A percentile compares a stretch with the other conserved stretches of the same genome.
Evolutionary conservation across 352 stramenopile genomes (phyloP).

Genomic region (Pythium brassicae): DNA sequence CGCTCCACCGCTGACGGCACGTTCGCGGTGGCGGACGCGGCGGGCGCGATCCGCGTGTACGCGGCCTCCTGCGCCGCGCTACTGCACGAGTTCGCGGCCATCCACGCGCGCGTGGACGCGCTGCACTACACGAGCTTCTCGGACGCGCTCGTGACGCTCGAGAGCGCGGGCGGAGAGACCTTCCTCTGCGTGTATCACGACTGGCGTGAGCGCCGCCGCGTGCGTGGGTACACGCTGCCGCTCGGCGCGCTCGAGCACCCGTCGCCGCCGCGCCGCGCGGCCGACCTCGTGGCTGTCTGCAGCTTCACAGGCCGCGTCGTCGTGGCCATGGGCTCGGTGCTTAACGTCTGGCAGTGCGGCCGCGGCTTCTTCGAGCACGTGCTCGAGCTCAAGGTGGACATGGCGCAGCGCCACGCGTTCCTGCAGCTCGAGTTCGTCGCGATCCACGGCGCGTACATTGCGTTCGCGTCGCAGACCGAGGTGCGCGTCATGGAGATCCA

Average conservation of each 20-base stretch:
- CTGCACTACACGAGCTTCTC: conserved; percentile 86
- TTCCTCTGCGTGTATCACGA: conserved; percentile 87
- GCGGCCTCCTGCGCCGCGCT: conserved; percentile 67
- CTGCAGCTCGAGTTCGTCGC: conserved; percentile 73
- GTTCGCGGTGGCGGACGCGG: conserved; percentile 63
- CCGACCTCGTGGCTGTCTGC: conserved; percentile 73
- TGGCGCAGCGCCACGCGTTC: conserved; percentile 64
- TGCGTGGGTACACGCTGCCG: conserved; percentile 81
- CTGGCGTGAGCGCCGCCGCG: conserved; percentile 75
- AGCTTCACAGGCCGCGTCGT: conserved; percentile 79
- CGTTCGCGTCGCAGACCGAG: conserved; percentile 70
- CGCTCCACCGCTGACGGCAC: conserved; percentile 60
- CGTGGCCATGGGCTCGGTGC: conserved; percentile 63
- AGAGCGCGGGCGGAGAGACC: conserved; percentile 74
- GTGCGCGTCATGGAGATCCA: conserved; percentile 83
- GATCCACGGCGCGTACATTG: conserved; percentile 77
- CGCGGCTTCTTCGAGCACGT: conserved; percentile 85
- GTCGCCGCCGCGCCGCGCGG: conserved; percentile 37
- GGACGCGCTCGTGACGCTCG: conserved; percentile 80
- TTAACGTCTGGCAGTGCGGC: conserved; percentile 87
- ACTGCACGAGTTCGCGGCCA: conserved; percentile 77
- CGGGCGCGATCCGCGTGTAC: conserved; percentile 75
- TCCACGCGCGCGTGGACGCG: conserved; percentile 63
- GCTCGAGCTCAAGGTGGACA: conserved; percentile 84
- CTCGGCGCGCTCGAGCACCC: conserved; percentile 63